Conservation (phyloP, 2,329 filamentous ascomycete genomes). For the Cercospora brassicicola region DNA sequence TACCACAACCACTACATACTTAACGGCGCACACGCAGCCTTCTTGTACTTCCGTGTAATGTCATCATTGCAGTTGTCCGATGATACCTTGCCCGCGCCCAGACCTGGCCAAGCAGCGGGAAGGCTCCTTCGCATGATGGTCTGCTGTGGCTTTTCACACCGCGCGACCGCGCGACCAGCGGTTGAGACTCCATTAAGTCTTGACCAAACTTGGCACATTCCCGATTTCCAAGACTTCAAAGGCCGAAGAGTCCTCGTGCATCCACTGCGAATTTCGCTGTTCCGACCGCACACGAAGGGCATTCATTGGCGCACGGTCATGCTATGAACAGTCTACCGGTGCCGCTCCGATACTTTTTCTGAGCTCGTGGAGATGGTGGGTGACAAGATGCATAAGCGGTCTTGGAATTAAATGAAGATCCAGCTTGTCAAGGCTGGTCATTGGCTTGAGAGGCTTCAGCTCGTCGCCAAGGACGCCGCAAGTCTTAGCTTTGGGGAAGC, state of each 20-base stretch:
- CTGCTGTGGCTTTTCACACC: slow-evolving; percentile 3
- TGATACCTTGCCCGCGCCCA: slow-evolving; percentile 18
- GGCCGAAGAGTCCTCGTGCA: slow-evolving; percentile 7
- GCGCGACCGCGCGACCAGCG: slow-evolving; percentile 1
- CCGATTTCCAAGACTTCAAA: background rate
- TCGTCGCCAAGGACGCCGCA: background rate
- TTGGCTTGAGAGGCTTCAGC: slow-evolving; percentile 17
- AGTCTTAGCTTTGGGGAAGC: slow-evolving; percentile 14
- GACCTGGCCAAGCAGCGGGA: slow-evolving; percentile 13
- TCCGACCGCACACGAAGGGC: background rate
- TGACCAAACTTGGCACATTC: background rate
- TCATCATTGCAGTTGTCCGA: slow-evolving; percentile 9
- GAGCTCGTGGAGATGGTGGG: slow-evolving; percentile 10
- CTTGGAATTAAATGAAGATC: slow-evolving; percentile 18
- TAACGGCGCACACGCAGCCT: background rate
- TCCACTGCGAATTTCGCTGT: slow-evolving; percentile 1
- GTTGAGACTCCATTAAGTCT: slow-evolving; percentile 10
- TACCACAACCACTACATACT: background rate
- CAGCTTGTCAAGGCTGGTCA: slow-evolving; percentile 12
- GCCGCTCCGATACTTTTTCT: slow-evolving; percentile 12
- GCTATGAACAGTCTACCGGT: background rate
- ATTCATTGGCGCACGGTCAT: background rate
- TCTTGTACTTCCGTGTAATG: slow-evolving; percentile 10
- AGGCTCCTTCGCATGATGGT: background rate
- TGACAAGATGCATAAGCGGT: slow-evolving; percentile 17